Conservation (phyloP, 169 alveolate species). For the Plasmodium vivax region DNA sequence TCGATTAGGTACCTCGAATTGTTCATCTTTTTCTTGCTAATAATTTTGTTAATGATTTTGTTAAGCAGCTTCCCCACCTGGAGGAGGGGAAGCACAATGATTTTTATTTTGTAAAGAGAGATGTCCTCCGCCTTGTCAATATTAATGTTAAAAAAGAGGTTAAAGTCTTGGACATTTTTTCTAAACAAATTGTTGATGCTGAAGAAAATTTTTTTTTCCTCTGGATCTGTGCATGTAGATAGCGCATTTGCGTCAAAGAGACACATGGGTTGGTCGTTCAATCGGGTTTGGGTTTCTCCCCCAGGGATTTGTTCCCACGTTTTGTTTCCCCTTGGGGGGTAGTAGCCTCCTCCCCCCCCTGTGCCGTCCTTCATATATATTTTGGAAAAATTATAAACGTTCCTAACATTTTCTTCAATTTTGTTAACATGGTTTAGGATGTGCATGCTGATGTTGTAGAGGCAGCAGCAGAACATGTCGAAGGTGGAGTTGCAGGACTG, state of each 20-base stretch:
- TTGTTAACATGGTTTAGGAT: conserved; percentile 48
- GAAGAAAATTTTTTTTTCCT: conserved; percentile 56
- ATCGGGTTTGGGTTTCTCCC: neutral
- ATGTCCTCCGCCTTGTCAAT: conserved; percentile 69
- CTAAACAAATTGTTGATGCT: conserved; percentile 68
- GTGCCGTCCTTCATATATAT: conserved; percentile 23
- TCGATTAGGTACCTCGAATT: conserved; percentile 52
- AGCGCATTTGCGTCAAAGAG: conserved; percentile 51
- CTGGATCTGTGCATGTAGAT: conserved; percentile 57
- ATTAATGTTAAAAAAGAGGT: conserved; percentile 55
- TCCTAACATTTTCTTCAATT: conserved; percentile 63
- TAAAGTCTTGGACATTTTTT: conserved; percentile 60
- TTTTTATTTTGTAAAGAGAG: conserved; percentile 62
- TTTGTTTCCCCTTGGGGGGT: neutral
- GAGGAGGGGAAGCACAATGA: conserved; percentile 30
- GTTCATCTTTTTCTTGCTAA: conserved; percentile 37
- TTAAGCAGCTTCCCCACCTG: conserved; percentile 53
- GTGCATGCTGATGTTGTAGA: conserved; percentile 45
- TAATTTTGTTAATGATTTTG: conserved; percentile 66
- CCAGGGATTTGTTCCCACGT: neutral
- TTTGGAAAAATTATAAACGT: conserved; percentile 63
- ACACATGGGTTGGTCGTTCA: conserved; percentile 11
- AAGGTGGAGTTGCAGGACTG: conserved; percentile 58
- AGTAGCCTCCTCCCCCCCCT: neutral
- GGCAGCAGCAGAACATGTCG: conserved; percentile 65